These are phyloP conservation scores for Talaromyces sp. DNA, from an alignment of 2,329 filamentous ascomycete species.

Conservation along the genomic window DNA sequence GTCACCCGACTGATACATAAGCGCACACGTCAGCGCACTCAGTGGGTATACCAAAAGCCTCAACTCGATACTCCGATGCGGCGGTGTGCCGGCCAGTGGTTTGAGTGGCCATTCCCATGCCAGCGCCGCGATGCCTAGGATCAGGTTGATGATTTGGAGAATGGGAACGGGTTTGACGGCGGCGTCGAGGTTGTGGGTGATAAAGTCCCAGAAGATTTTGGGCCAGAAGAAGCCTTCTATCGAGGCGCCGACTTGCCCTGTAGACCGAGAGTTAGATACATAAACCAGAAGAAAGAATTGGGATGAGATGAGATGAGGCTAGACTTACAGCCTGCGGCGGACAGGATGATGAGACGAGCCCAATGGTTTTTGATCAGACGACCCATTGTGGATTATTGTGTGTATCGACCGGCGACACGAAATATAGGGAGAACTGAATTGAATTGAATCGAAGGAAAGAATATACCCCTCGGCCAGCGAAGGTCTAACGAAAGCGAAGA, in stretches of 20 bases:
- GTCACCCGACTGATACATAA: constrained; percentile 92
- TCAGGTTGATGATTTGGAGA: constrained; percentile 83
- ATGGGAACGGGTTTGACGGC: constrained; percentile 85
- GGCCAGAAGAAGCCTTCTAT: constrained; percentile 95
- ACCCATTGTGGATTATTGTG: constrained; percentile 64
- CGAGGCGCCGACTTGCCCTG: constrained; percentile 83
- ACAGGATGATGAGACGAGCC: constrained; percentile 89
- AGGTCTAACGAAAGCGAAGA: not conserved
- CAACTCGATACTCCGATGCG: constrained; percentile 86
- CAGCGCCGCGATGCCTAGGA: constrained; percentile 74
- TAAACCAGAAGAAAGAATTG: too few species aligned
- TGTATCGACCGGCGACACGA: constrained; percentile 12
- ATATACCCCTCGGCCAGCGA: constrained; percentile 13
- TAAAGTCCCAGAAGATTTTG: constrained; percentile 97
- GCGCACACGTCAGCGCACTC: constrained; percentile 67
- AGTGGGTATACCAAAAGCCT: constrained; percentile 81
- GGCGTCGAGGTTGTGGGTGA: constrained; percentile 83
- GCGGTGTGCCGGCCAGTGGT: constrained; percentile 69
- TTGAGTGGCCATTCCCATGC: constrained; percentile 89
- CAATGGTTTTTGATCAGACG: constrained; percentile 99
- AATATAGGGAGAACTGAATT: not conserved
- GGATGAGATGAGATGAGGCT: not conserved
- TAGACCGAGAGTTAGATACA: not conserved
- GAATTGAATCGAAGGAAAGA: constrained; percentile 5
- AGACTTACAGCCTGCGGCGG: constrained; percentile 70